These are phyloP conservation scores for Eudorina sp. DNA, from an alignment of 139 green algal species.

Conservation along the genomic window DNA sequence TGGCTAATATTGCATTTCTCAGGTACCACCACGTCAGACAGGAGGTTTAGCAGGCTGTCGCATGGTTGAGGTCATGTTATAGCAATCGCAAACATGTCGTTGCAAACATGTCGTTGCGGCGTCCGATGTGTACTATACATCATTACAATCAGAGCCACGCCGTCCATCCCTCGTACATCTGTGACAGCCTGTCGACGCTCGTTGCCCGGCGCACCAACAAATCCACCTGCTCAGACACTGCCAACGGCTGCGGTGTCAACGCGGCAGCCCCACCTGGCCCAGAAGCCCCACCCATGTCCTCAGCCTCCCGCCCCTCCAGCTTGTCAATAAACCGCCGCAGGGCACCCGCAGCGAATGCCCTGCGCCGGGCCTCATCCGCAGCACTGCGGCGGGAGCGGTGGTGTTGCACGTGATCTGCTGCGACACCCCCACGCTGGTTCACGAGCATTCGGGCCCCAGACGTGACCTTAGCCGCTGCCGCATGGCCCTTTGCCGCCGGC, in stretches of 20 bases:
- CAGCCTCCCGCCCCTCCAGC: constrained; percentile 56
- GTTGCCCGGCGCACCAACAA: constrained; percentile 75
- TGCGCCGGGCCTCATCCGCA: constrained; percentile 38
- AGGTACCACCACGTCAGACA: no score
- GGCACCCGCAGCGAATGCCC: constrained; percentile 55
- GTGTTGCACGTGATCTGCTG: constrained; percentile 25
- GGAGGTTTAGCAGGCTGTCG: no score
- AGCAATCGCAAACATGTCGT: no score
- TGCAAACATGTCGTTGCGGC: no score
- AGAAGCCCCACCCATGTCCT: not conserved
- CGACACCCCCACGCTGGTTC: no score
- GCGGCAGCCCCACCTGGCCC: not conserved
- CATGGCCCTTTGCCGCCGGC: no score
- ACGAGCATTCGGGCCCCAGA: no score
- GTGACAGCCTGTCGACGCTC: constrained; percentile 70
- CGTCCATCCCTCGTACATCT: constrained; percentile 93
- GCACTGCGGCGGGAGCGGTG: constrained; percentile 23
- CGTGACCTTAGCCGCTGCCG: no score
- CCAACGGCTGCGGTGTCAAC: not conserved
- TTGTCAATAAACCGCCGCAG: constrained; percentile 60
- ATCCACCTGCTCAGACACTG: constrained; percentile 71
- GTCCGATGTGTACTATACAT: no score
- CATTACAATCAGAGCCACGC: constrained; percentile 77
- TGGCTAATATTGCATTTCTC: no score
- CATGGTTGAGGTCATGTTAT: no score